Evolutionary conservation across 1,139 yeast species (phyloP), one percentile per base, ranked within the genome.

Genomic region (Candida pseudocylindracea): DNA sequence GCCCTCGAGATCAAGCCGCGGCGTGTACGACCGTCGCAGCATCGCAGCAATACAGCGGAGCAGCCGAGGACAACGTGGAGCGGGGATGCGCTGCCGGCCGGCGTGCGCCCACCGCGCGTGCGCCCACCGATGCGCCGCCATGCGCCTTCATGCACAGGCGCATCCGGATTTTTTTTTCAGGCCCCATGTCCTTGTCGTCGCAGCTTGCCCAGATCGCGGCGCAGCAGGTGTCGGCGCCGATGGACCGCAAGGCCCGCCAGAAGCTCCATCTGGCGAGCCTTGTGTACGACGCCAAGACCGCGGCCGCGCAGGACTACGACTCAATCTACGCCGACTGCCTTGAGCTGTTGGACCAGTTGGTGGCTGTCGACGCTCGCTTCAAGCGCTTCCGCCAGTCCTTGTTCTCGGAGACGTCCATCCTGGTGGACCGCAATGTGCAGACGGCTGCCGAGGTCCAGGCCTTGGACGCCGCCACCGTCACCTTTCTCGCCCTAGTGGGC

Each of bases 221-320:
- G 37, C 66, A 63, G 39, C 67, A 70, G 40, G 72, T 72, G 36
- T 71, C 91, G 30, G 68, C 76, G 37, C 85, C 91, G 7, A 63
- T 81, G 38, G 95, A 85, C 48, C 69, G 95, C 51, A 81, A 81
- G 53, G 63, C 71, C 42, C 64, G 95, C 49, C 79, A 85, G 39
- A 79, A 76, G 53, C 56, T 83, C 39, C 98, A 88, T 47, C 72
- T 93, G 24, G 72, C 80, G 31, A 88, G 98, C 33, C 65, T 88
- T 43, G 67, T 88, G 30, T 85, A 76, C 50, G 93, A 81, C 33
- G 66, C 94, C 8, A 72, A 75, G 45, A 72, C 70, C 36, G 98
- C 99, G 24, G 79, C 93, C 9, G 67, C 85, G 29, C 98, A 91
- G 55, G 98, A 91, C 50, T 83, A 69, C 46, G 95, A 83, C 45